These are phyloP conservation scores for Andrographis paniculata DNA, from an alignment of 305 asterid genomes.

Conservation along the genomic window DNA sequence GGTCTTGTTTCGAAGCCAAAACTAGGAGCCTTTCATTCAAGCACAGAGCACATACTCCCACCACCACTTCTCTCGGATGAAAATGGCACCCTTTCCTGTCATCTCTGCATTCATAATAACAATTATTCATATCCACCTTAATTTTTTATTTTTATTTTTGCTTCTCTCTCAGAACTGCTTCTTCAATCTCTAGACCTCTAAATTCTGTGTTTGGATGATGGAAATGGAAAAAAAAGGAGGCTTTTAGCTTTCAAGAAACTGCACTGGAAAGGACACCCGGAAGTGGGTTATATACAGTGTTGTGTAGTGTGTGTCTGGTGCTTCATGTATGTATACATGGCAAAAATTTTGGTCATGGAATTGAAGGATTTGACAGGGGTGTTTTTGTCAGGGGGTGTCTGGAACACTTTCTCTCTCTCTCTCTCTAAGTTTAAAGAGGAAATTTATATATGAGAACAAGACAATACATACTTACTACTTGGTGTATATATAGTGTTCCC, in stretches of 20 bases:
- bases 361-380: constrained; percentile 11
- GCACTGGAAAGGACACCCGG: neutral
- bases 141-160: too few species aligned
- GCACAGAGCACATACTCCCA: constrained; percentile 76
- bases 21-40: constrained; percentile 62
- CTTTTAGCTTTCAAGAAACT: neutral
- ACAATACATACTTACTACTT: too few species aligned
- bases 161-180: neutral
- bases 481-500: neutral
- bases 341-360: constrained; percentile 7
- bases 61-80: constrained; percentile 48
- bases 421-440: neutral
- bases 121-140: constrained; percentile 14
- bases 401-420: too few species aligned
- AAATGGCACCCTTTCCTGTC: constrained; percentile 38
- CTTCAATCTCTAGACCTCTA: neutral
- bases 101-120: constrained; percentile 20
- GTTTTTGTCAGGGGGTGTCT: constrained; percentile 3
- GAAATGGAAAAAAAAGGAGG: neutral
- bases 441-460: neutral
- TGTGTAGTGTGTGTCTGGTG: constrained; percentile 10
- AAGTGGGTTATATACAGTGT: neutral
- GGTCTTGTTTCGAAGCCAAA: constrained; percentile 42
- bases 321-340: neutral
- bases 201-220: neutral